phyloP scores from a whole-genome alignment of 139 green algal species.

The Chlorella sp. region DNA sequence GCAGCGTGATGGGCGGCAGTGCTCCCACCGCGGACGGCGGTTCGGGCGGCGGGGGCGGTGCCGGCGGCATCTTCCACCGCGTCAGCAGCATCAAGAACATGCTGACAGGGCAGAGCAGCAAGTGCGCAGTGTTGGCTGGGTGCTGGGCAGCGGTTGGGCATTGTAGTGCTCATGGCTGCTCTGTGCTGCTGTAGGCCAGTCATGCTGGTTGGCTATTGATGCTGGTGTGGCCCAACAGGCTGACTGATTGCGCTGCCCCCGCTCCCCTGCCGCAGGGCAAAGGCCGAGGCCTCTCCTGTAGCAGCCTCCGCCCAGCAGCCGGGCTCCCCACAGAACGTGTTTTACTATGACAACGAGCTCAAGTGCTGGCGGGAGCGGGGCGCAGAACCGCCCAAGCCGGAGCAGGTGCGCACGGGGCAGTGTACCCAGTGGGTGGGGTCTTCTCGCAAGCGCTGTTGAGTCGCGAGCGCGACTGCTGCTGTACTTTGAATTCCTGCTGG shows the following conservation, averaged over 20 bases:
- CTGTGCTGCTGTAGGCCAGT: too few species aligned
- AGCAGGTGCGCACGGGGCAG: neutral
- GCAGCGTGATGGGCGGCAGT: neutral
- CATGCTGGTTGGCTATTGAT: neutral
- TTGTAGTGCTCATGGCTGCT: too few species aligned
- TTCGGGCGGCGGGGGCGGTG: neutral
- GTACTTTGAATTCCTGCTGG: neutral
- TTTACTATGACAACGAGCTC: conserved; percentile 76
- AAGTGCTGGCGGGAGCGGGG: conserved; percentile 67
- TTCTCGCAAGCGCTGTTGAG: neutral
- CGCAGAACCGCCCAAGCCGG: conserved; percentile 23
- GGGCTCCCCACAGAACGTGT: conserved; percentile 54
- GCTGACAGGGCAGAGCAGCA: neutral
- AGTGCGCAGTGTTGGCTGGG: neutral
- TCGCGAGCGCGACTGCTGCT: neutral
- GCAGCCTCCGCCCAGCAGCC: neutral
- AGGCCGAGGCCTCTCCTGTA: neutral
- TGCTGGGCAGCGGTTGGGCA: too few species aligned
- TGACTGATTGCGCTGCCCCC: neutral
- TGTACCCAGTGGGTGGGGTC: too few species aligned
- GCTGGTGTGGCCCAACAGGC: too few species aligned
- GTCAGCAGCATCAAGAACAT: conserved; percentile 20
- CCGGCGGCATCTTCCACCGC: conserved; percentile 7
- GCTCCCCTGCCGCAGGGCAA: neutral
- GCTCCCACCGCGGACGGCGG: neutral